Percentiles rank a stretch among this genome's conserved stretches.
Evolutionary conservation across 2,329 filamentous ascomycete genomes (phyloP).

Genomic region (Colletotrichum liriopes): DNA sequence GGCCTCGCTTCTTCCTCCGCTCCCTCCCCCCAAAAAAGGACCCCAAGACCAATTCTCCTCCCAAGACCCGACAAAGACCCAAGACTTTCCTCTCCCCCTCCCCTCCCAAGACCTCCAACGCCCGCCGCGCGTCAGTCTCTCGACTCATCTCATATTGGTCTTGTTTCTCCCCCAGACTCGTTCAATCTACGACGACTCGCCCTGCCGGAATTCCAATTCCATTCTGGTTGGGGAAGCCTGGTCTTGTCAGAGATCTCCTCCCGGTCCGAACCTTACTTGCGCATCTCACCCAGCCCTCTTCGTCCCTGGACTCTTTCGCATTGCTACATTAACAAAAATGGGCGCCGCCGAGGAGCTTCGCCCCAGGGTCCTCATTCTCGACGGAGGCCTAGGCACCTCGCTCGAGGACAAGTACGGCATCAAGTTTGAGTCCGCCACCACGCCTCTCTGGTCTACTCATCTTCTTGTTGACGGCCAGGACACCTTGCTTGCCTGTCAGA

Average conservation of each 20-base stretch:
- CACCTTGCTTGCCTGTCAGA: constrained; percentile 69
- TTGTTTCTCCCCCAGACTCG: background rate
- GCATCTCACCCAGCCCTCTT: background rate
- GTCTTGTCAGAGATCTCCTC: background rate
- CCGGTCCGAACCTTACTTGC: background rate
- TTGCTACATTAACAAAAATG: constrained; percentile 23
- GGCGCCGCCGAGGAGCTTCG: constrained; percentile 9
- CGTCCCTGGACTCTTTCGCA: background rate
- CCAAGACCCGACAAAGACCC: constrained; percentile 29
- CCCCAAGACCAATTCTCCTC: constrained; percentile 13
- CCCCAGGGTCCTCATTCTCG: constrained; percentile 65
- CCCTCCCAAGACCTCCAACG: constrained; percentile 14
- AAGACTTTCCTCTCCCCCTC: constrained; percentile 20
- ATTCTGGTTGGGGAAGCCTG: background rate
- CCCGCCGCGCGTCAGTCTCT: constrained; percentile 5
- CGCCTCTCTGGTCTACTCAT: constrained; percentile 79
- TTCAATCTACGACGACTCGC: background rate
- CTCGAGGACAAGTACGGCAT: constrained; percentile 71
- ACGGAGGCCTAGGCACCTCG: constrained; percentile 78
- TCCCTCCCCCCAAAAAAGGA: constrained; percentile 1
- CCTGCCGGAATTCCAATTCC: background rate
- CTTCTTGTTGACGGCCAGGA: constrained; percentile 69
- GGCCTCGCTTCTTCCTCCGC: background rate
- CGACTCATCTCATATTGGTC: constrained; percentile 8
- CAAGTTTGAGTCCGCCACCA: constrained; percentile 63